Percentiles rank a stretch among this genome's conserved stretches.
phyloP scores from a whole-genome alignment of 768 basidiomycete genomes.

The Leccinum barrowsii region DNA sequence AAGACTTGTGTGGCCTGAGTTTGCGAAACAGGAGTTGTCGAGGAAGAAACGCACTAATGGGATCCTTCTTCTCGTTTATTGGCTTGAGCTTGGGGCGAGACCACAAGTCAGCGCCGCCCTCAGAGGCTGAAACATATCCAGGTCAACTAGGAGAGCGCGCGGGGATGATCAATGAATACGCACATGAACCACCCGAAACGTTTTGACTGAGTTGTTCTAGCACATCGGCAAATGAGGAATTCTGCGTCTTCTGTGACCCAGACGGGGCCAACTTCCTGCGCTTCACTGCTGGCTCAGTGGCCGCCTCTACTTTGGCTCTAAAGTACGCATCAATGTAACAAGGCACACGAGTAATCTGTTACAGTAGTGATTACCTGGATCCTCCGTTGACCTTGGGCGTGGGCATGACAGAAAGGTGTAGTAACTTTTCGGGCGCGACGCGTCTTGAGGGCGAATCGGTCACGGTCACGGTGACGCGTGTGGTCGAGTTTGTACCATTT shows the following conservation, averaged over 20 bases:
- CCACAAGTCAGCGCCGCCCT: conserved; percentile 80
- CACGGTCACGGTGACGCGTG: conserved; percentile 22
- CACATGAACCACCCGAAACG: conserved; percentile 38
- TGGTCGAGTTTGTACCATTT: conserved; percentile 26
- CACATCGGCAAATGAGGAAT: conserved; percentile 56
- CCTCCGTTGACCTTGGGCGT: conserved; percentile 9
- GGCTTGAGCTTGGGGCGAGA: conserved; percentile 53
- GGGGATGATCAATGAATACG: conserved; percentile 14
- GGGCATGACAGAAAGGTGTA: conserved; percentile 10
- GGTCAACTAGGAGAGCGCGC: neutral
- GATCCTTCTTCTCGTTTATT: conserved; percentile 59
- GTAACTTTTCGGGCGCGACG: neutral
- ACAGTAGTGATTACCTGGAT: conserved; percentile 11
- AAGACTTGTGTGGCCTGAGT: conserved; percentile 54
- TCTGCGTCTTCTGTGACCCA: conserved; percentile 26
- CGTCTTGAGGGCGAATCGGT: neutral
- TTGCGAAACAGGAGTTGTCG: neutral
- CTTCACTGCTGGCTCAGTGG: conserved; percentile 45
- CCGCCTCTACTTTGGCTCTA: conserved; percentile 23
- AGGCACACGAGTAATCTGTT: neutral
- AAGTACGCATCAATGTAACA: conserved; percentile 7
- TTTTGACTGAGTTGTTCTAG: conserved; percentile 60
- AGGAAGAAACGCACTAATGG: conserved; percentile 52
- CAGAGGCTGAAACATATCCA: conserved; percentile 44
- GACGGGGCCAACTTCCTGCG: conserved; percentile 48